A percentile compares a stretch with the other conserved stretches of the same genome.
Evolutionary conservation across 768 basidiomycete species (phyloP).

Genomic region (Coprinopsis cinerea): DNA sequence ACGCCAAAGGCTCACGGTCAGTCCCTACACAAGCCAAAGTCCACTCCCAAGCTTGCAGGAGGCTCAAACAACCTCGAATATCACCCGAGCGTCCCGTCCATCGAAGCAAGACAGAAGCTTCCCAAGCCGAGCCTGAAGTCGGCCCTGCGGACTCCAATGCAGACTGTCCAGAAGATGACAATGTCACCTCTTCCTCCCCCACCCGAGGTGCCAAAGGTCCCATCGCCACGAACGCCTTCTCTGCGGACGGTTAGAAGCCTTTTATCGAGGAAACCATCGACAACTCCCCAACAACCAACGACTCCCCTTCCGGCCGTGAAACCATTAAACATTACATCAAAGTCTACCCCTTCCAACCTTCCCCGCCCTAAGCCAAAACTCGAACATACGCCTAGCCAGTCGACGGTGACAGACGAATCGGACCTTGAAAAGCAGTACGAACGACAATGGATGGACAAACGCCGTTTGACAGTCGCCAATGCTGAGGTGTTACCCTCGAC

Average conservation of each 20-base stretch:
- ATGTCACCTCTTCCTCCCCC: background rate
- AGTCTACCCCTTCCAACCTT: background rate
- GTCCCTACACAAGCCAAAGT: too few species aligned
- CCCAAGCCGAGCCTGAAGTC: slow-evolving; percentile 8
- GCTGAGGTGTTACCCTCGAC: slow-evolving; percentile 36
- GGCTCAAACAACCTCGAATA: background rate
- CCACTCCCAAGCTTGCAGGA: too few species aligned
- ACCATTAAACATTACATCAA: background rate
- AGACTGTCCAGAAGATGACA: background rate
- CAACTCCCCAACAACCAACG: background rate
- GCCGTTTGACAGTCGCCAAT: slow-evolving; percentile 41
- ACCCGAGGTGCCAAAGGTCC: background rate
- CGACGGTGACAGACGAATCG: slow-evolving; percentile 38
- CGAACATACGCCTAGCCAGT: too few species aligned
- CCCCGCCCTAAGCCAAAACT: slow-evolving; percentile 3
- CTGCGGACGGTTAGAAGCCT: slow-evolving; percentile 14
- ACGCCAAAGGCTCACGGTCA: slow-evolving; percentile 12
- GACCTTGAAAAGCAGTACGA: slow-evolving; percentile 39
- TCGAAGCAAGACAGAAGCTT: too few species aligned
- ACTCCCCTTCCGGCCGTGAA: background rate
- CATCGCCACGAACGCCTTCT: slow-evolving; percentile 2
- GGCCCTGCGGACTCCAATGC: slow-evolving; percentile 7
- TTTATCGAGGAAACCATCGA: slow-evolving; percentile 5
- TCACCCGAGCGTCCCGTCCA: too few species aligned
- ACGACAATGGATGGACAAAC: slow-evolving; percentile 28